Evolutionary conservation across 768 basidiomycete species (phyloP).

Genomic region (Lactarius hatsudake): DNA sequence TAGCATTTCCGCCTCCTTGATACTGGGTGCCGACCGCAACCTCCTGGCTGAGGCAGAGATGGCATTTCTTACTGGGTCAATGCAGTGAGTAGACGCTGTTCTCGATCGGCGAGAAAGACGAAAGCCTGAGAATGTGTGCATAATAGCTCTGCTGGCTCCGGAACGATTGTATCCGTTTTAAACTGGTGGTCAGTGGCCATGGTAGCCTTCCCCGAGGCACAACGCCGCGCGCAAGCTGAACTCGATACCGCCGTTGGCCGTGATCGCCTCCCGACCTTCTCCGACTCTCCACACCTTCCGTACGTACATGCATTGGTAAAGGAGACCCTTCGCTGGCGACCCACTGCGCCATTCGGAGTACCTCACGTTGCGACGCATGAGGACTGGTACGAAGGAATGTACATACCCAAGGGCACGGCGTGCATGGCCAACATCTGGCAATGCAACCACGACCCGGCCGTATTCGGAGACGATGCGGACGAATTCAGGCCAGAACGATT

Average conservation of each 20-base stretch:
- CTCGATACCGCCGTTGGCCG: constrained; percentile 26
- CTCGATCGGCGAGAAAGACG: neutral
- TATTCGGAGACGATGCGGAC: constrained; percentile 23
- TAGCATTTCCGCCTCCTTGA: constrained; percentile 12
- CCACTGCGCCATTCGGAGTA: neutral
- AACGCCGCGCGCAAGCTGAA: constrained; percentile 26
- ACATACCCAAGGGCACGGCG: constrained; percentile 38
- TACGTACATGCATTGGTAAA: constrained; percentile 26
- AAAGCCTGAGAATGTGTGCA: neutral
- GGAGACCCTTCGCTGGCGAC: constrained; percentile 20
- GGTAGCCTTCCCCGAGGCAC: constrained; percentile 25
- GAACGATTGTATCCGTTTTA: constrained; percentile 6
- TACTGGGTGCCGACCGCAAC: constrained; percentile 2
- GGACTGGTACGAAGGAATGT: constrained; percentile 32
- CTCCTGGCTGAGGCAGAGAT: constrained; percentile 5
- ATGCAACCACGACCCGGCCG: constrained; percentile 3
- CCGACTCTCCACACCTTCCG: constrained; percentile 22
- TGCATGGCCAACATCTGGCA: constrained; percentile 32
- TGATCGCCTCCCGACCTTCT: constrained; percentile 22
- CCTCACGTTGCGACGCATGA: constrained; percentile 26
- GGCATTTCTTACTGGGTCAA: constrained; percentile 6
- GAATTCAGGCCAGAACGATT: constrained; percentile 27
- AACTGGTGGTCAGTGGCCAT: constrained; percentile 24
- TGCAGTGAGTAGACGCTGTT: constrained; percentile 3
- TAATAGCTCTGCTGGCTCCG: constrained; percentile 13